Conservation (phyloP, 2,329 filamentous ascomycete species). For the Boeremia lycopersici region DNA sequence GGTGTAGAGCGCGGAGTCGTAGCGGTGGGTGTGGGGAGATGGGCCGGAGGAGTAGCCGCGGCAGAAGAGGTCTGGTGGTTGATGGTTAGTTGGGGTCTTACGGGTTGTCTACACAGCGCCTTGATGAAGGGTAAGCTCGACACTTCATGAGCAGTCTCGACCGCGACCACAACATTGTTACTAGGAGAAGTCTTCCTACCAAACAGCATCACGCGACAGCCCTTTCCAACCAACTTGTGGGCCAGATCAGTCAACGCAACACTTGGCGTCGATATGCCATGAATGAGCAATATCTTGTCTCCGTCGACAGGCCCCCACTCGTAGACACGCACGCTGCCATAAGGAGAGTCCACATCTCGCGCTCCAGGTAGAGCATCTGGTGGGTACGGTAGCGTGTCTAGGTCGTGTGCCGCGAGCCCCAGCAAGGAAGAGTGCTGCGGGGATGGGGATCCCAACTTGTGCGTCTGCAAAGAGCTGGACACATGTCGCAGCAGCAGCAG, state of each 20-base stretch:
- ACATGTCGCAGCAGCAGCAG: conserved; percentile 32
- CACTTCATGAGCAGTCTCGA: no score
- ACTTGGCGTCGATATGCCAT: conserved; percentile 81
- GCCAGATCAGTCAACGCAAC: conserved; percentile 71
- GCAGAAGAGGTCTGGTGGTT: conserved; percentile 68
- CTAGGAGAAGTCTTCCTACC: conserved; percentile 51
- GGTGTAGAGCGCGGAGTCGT: conserved; percentile 75
- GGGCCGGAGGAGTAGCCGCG: conserved; percentile 79
- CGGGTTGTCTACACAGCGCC: neutral
- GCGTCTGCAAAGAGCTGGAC: conserved; percentile 24
- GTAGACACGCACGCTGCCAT: conserved; percentile 74
- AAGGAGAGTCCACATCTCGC: conserved; percentile 71
- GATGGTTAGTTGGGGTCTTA: conserved; percentile 10
- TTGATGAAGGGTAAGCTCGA: no score
- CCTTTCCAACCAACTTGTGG: conserved; percentile 65
- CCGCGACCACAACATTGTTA: neutral
- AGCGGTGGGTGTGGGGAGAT: conserved; percentile 62
- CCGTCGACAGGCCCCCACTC: conserved; percentile 79
- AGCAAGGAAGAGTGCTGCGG: conserved; percentile 37
- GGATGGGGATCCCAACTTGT: conserved; percentile 28
- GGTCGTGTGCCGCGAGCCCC: conserved; percentile 27
- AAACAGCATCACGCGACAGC: conserved; percentile 80
- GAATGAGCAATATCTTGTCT: conserved; percentile 74
- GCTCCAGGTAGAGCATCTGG: conserved; percentile 71
- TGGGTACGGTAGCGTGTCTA: conserved; percentile 61